Evolutionary conservation across 2,329 filamentous ascomycete genomes (phyloP), one percentile per base, ranked within the genome.

Genomic region (Sporothrix euskadiensis): DNA sequence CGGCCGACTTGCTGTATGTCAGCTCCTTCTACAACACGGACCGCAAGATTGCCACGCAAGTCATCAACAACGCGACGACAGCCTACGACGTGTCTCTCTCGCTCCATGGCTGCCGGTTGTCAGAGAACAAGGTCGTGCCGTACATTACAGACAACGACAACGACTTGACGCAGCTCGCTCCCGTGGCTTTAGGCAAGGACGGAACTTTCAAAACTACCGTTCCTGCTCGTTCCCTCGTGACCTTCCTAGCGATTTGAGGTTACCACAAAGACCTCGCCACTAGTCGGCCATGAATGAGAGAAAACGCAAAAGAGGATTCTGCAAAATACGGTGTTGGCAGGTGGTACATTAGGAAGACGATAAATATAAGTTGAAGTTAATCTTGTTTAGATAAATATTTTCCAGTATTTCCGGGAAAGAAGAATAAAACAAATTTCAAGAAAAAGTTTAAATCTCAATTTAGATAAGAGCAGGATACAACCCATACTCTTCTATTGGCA

Each of bases 101-200:
- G 6, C 39, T 65, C 35, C 2, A 3, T 4, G 61, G 39, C 39
- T 14, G n/a, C 39, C 14, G 9, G n/a, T 19, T 47, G 39, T n/a
- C 10, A 8, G 22, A 6, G 0, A 65, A 26, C 3, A 44, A 10
- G 22, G 10, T 65, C 19, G 39, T 65, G 4, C 61, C 61, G 1
- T 65, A 65, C 22, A n/a, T 65, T 16, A 65, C 61, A n/a, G 61
- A 65, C 61, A 65, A 65, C n/a, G 61, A 39, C 35, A 65, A 65
- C 39, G n/a, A 65, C 19, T 9, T 65, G 35, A 65, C 61, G 39
- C n/a, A 39, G n/a, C 61, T 47, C 39, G 39, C n/a, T 14, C 4
- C 61, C 0, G 61, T 65, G 9, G 32, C 16, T 47, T 9, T 30
- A 9, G 61, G 39, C 1, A n/a, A 30, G 4, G 61, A 65, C 12